phyloP scores from a whole-genome alignment of 2,329 filamentous ascomycete genomes.

The Spiromastix sp. region DNA sequence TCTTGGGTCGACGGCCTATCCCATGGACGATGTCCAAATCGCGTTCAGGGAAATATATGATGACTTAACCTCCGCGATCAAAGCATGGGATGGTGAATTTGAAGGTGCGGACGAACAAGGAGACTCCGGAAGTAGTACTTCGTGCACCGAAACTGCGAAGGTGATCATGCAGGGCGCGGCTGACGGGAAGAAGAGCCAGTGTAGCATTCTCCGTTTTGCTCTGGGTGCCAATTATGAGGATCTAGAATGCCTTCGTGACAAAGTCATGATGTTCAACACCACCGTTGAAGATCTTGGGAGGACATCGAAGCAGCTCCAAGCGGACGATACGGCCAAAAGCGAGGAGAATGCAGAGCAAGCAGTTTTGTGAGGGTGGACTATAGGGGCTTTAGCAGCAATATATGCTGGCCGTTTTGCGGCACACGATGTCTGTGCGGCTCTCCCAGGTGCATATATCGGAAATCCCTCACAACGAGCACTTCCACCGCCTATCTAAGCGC shows the following conservation, averaged over 20 bases:
- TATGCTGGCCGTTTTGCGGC: too few relatives aligned
- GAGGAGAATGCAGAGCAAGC: too few relatives aligned
- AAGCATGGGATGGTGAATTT: slow-evolving; percentile 16
- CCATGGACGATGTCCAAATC: slow-evolving; percentile 40
- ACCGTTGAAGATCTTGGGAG: not conserved
- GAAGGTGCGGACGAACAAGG: not conserved
- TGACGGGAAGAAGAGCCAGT: not conserved
- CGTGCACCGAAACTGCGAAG: not conserved
- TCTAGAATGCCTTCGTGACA: slow-evolving; percentile 11
- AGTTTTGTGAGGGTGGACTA: too few relatives aligned
- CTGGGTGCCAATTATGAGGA: slow-evolving; percentile 11
- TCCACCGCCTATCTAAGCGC: too few relatives aligned
- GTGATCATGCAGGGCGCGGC: not conserved
- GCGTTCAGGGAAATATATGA: slow-evolving; percentile 28
- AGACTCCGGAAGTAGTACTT: not conserved
- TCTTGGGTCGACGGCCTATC: slow-evolving; percentile 39
- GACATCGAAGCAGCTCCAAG: not conserved
- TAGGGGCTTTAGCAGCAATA: too few relatives aligned
- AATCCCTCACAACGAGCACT: too few relatives aligned
- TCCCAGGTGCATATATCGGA: too few relatives aligned
- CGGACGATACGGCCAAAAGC: too few relatives aligned
- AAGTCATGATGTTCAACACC: slow-evolving; percentile 5
- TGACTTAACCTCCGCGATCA: slow-evolving; percentile 15
- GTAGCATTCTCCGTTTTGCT: slow-evolving; percentile 8
- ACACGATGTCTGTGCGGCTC: too few relatives aligned